Conservation (phyloP, 129 eudicot species). For the Flaveria trinervia region DNA sequence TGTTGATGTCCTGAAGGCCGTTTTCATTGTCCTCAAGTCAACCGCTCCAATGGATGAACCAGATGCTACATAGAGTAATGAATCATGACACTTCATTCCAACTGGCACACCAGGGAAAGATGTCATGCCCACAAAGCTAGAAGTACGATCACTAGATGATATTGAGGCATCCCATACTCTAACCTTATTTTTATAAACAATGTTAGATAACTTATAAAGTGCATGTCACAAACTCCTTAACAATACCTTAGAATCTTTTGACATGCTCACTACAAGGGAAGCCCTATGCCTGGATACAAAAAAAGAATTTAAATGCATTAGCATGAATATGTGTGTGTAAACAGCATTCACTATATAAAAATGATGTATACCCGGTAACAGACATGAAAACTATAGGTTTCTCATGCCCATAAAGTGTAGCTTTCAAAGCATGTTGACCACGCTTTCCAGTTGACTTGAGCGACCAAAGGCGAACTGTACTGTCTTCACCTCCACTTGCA, state of each 20-base stretch:
- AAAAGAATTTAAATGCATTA: constrained; percentile 2
- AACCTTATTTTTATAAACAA: constrained; percentile 41
- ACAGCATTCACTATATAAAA: constrained; percentile 5
- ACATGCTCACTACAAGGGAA: constrained; percentile 76
- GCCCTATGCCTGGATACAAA: constrained; percentile 60
- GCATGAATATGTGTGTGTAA: background rate
- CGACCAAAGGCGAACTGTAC: constrained; percentile 91
- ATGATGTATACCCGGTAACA: constrained; percentile 67
- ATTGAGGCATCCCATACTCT: constrained; percentile 78
- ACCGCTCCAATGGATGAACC: constrained; percentile 67
- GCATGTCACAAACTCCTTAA: background rate
- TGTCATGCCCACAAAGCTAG: constrained; percentile 79
- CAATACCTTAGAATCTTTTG: constrained; percentile 80
- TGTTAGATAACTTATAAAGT: constrained; percentile 14
- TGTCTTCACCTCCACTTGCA: constrained; percentile 91
- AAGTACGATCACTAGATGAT: constrained; percentile 62
- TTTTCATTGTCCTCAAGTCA: constrained; percentile 80
- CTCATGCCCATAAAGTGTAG: constrained; percentile 84
- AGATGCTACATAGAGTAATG: constrained; percentile 68
- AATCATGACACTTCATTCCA: constrained; percentile 74
- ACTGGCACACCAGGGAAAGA: constrained; percentile 59
- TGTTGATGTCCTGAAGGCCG: constrained; percentile 44
- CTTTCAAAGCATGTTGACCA: constrained; percentile 69
- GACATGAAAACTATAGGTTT: constrained; percentile 67
- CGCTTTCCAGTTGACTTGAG: constrained; percentile 67